Conservation (phyloP, 345 rosid species). For the Boechera retrofracta region DNA sequence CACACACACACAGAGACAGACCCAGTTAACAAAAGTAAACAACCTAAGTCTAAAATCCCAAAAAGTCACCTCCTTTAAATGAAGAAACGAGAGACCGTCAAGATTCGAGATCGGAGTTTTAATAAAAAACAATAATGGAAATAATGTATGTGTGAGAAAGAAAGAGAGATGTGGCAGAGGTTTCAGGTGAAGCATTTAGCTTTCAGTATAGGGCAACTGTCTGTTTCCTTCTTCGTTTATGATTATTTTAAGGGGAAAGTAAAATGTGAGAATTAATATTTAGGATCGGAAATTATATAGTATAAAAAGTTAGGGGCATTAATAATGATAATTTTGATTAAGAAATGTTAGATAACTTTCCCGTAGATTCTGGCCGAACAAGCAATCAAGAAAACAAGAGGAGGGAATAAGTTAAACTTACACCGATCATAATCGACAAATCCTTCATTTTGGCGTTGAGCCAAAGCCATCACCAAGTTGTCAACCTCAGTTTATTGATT, state of each 20-base stretch:
- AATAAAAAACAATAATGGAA: not conserved
- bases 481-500: slow-evolving; percentile 21
- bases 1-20: not conserved
- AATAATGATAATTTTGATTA: slow-evolving; percentile 5
- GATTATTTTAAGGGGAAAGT: not conserved
- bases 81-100: slow-evolving; percentile 1
- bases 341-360: slow-evolving; percentile 30
- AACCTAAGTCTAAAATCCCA: not conserved
- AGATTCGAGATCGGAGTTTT: slow-evolving; percentile 34
- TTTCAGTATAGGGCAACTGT: slow-evolving; percentile 36
- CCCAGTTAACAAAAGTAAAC: not conserved
- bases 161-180: slow-evolving; percentile 30
- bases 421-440: slow-evolving; percentile 27
- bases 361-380: slow-evolving; percentile 27
- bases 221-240: slow-evolving; percentile 19
- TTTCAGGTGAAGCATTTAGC: slow-evolving; percentile 38
- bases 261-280: no score
- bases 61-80: slow-evolving; percentile 17
- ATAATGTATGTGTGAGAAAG: not conserved
- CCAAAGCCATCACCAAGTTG: slow-evolving; percentile 26
- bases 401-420: slow-evolving; percentile 29
- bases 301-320: slow-evolving; percentile 22
- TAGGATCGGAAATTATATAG: slow-evolving; percentile 4
- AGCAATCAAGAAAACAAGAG: slow-evolving; percentile 18
- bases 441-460: slow-evolving; percentile 18